phyloP scores from a whole-genome alignment of 805 yeast species.

The Lachancea cidri region DNA sequence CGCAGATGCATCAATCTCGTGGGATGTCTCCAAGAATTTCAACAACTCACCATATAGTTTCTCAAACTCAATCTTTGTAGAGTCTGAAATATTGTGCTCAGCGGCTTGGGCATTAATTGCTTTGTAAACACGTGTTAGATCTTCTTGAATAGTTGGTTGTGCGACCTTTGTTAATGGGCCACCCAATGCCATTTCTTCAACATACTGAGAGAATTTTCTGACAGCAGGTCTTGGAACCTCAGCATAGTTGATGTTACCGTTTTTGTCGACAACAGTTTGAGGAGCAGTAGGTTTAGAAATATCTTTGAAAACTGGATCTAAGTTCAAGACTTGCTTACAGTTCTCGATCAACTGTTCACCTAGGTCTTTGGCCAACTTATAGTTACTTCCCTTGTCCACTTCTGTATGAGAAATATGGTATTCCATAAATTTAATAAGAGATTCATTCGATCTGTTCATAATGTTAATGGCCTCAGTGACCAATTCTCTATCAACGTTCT shows the following conservation, averaged over 20 bases:
- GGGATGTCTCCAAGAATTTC: conserved; percentile 59
- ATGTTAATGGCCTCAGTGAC: conserved; percentile 94
- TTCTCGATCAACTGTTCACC: conserved; percentile 94
- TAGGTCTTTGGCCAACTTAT: conserved; percentile 79
- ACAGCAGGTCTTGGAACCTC: conserved; percentile 88
- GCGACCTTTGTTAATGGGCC: conserved; percentile 66
- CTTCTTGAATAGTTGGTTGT: conserved; percentile 80
- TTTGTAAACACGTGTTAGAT: conserved; percentile 74
- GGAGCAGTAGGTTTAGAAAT: conserved; percentile 95
- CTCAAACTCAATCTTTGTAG: conserved; percentile 66
- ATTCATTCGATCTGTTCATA: conserved; percentile 95
- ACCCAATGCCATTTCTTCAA: conserved; percentile 94
- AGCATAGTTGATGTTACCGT: conserved; percentile 79
- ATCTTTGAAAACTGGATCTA: conserved; percentile 92
- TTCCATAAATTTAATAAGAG: conserved; percentile 94
- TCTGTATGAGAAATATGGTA: conserved; percentile 63
- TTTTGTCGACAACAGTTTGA: conserved; percentile 77
- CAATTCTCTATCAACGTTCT: conserved; percentile 90
- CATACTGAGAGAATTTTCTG: conserved; percentile 93
- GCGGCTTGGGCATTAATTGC: conserved; percentile 70
- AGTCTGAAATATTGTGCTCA: conserved; percentile 41
- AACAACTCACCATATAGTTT: conserved; percentile 65
- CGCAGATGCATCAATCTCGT: conserved; percentile 65
- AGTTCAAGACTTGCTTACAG: conserved; percentile 78
- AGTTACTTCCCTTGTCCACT: conserved; percentile 81